phyloP scores from a whole-genome alignment of 805 yeast genomes.

The Kuraishia ogatae region DNA sequence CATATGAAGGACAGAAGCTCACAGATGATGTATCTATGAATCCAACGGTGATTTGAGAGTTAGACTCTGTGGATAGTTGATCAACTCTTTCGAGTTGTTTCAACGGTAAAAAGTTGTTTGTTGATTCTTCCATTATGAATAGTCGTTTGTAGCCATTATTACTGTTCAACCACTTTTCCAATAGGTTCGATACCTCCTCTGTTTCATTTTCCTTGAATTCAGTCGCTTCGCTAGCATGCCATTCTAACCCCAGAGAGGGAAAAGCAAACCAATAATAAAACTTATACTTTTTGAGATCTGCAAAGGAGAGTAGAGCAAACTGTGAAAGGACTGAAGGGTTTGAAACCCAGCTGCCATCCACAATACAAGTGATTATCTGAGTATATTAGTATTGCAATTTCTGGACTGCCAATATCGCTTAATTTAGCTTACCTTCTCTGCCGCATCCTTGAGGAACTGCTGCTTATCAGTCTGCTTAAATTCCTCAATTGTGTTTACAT shows the following conservation, averaged over 20 bases:
- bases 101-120: constrained; percentile 1
- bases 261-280: constrained; percentile 87
- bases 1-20: constrained; percentile 11
- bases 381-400: not conserved
- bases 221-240: constrained; percentile 23
- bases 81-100: constrained; percentile 5
- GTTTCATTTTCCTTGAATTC: not conserved
- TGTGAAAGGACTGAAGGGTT: constrained; percentile 31
- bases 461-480: constrained; percentile 66
- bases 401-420: not conserved
- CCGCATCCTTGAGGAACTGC: constrained; percentile 37
- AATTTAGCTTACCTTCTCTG: constrained; percentile 14
- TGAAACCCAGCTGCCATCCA: constrained; percentile 22
- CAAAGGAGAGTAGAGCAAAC: constrained; percentile 57
- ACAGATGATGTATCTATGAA: constrained; percentile 19
- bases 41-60: not conserved
- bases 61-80: not conserved
- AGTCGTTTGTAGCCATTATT: not conserved
- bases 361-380: constrained; percentile 16
- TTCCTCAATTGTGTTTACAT: constrained; percentile 80
- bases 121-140: not conserved
- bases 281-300: constrained; percentile 83
- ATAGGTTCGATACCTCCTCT: not conserved
- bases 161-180: not conserved
- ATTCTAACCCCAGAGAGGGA: constrained; percentile 52